Evolutionary conservation across 106 monocot genomes (phyloP), one percentile per base, ranked within the genome.

Genomic region (Xerophyta viscosa): DNA sequence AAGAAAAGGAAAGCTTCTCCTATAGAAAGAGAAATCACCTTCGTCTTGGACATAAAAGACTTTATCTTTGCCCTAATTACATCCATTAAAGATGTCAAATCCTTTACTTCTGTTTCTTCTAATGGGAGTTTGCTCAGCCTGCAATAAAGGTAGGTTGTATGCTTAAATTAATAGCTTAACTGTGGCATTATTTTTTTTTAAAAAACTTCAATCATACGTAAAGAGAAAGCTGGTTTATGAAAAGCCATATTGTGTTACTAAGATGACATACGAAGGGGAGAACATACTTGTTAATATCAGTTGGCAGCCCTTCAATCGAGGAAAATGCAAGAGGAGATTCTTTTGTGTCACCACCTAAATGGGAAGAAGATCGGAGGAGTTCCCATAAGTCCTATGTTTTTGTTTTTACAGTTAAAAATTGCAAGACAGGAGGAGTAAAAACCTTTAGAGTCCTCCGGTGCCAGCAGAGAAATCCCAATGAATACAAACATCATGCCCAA

Each of bases 391-490:
- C n/a, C n/a, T n/a, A n/a, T n/a, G n/a, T n/a, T n/a, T n/a, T n/a
- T n/a, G n/a, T n/a, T n/a, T n/a, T n/a, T n/a, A n/a, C n/a, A n/a
- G n/a, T n/a, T n/a, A n/a, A n/a, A n/a, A n/a, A n/a, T n/a, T n/a
- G n/a, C n/a, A n/a, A n/a, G n/a, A 37, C 15, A 14, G 11, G 4
- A 27, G 36, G 8, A 19, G 10, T 42, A 19, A 64, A 59, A 46
- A 94, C 93, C 83, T 84, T 81, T 84, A 15, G 63, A 56, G 44
- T 81, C 88, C 64, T 96, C 81, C 37, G 96, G 96, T 62, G 96
- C 96, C 56, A 96, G 61, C 54, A 96, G 70, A 33, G 82, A 88
- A 59, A 96, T 96, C 52, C 96, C 96, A 9, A 96, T 64, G 52
- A 89, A 96, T 20, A 96, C 89, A 76, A 73, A 79, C 58, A 78